Percentiles rank a stretch among this genome's conserved stretches.
These are phyloP conservation scores for Daldinia vernicosa DNA, from an alignment of 495 filamentous ascomycete species.

Conservation along the genomic window DNA sequence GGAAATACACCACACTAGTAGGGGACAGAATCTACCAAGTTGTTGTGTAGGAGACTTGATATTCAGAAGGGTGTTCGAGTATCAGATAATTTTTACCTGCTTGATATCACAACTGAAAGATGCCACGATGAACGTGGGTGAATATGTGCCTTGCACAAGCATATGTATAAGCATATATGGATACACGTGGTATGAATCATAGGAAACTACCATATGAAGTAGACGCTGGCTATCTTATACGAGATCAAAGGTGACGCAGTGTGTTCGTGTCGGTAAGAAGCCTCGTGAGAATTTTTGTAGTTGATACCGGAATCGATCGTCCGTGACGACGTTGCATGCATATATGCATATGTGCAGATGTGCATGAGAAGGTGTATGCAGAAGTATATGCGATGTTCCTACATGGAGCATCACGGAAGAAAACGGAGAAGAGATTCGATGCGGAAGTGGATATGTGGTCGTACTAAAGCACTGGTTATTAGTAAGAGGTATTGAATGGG, in stretches of 20 bases:
- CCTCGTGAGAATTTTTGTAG: constrained; percentile 29
- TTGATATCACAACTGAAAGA: not conserved
- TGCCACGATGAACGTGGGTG: not conserved
- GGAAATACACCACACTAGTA: too few relatives aligned
- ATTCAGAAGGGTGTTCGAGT: not conserved
- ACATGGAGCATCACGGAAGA: not conserved
- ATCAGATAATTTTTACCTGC: not conserved
- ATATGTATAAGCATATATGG: not conserved
- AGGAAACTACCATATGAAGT: constrained; percentile 1
- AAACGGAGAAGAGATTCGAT: not conserved
- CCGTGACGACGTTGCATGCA: constrained; percentile 14
- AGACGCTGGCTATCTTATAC: not conserved
- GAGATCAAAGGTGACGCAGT: not conserved
- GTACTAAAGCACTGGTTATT: not conserved
- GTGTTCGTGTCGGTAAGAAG: constrained; percentile 12
- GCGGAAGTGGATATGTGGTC: not conserved
- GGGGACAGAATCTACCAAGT: constrained; percentile 17
- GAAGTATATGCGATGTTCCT: not conserved
- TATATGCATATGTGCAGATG: not conserved
- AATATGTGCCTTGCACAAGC: not conserved
- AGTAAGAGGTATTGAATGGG: not conserved
- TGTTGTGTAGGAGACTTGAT: constrained; percentile 11
- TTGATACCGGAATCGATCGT: constrained; percentile 18
- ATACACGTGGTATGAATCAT: not conserved
- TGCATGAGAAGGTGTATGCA: not conserved